A percentile compares a stretch with the other conserved stretches of the same genome.
Conservation (phyloP, 1,139 yeast genomes). For the Candida labiduridarum region DNA sequence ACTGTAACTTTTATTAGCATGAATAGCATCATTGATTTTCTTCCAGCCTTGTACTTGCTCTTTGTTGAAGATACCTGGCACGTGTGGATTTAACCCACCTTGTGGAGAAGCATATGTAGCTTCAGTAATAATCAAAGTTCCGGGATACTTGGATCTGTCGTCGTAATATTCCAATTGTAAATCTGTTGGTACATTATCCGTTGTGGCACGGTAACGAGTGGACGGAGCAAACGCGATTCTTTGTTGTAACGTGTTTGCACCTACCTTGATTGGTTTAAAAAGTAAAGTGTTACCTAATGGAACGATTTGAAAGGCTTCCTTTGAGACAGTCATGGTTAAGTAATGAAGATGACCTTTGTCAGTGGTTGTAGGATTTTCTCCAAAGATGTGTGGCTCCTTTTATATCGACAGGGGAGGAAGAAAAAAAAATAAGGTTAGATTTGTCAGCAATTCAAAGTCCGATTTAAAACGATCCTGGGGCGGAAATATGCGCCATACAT, state of each 20-base stretch:
- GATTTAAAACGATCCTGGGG: no score
- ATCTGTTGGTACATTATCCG: constrained; percentile 49
- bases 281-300: constrained; percentile 30
- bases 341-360: no score
- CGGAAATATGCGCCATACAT: no score
- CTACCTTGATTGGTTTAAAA: constrained; percentile 54
- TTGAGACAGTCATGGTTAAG: constrained; percentile 12
- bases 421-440: no score
- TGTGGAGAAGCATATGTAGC: constrained; percentile 33
- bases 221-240: constrained; percentile 57
- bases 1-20: constrained; percentile 52
- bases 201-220: constrained; percentile 51
- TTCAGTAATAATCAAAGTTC: constrained; percentile 52
- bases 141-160: constrained; percentile 54
- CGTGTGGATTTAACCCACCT: constrained; percentile 40
- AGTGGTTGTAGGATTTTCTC: no score
- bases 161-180: constrained; percentile 51
- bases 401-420: no score
- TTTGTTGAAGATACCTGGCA: constrained; percentile 58
- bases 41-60: constrained; percentile 54
- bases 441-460: no score
- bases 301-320: constrained; percentile 10
- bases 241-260: constrained; percentile 36
- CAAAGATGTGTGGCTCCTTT: no score
- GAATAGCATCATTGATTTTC: constrained; percentile 51